A percentile compares a stretch with the other conserved stretches of the same genome.
These are phyloP conservation scores for Suillus lakei DNA, from an alignment of 768 basidiomycete genomes.

Conservation along the genomic window DNA sequence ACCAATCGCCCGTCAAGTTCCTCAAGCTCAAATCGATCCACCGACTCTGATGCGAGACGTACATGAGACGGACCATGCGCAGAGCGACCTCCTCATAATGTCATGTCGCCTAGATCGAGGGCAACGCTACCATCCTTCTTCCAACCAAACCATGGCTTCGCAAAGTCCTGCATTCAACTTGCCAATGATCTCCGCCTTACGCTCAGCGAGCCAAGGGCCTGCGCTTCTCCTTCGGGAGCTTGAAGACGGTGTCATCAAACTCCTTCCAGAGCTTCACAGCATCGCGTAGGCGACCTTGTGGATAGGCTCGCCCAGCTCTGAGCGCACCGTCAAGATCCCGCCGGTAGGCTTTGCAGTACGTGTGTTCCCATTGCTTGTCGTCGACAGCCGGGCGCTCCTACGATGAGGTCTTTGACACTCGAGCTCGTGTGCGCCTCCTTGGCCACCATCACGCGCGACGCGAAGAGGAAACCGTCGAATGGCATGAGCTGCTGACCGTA, in stretches of 20 bases:
- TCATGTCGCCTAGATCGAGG: conserved; percentile 93
- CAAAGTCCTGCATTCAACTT: conserved; percentile 96
- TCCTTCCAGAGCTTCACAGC: conserved; percentile 99
- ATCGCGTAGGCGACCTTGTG: conserved; percentile 98
- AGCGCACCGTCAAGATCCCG: conserved; percentile 94
- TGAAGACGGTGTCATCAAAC: conserved; percentile 97
- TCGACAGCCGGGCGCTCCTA: conserved; percentile 91
- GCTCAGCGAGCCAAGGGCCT: conserved; percentile 84
- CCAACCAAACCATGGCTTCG: conserved; percentile 96
- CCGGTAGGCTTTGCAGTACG: conserved; percentile 94
- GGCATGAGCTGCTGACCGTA: conserved; percentile 95
- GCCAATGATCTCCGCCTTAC: conserved; percentile 84
- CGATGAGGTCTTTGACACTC: conserved; percentile 95
- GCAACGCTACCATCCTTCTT: conserved; percentile 91
- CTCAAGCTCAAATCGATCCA: conserved; percentile 94
- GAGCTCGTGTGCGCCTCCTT: conserved; percentile 96
- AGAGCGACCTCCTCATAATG: conserved; percentile 95
- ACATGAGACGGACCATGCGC: conserved; percentile 94
- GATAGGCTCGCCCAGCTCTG: conserved; percentile 97
- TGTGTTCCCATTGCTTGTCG: conserved; percentile 92
- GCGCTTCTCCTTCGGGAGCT: conserved; percentile 95
- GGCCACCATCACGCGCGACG: conserved; percentile 97
- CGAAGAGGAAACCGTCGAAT: conserved; percentile 96
- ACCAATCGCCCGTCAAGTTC: conserved; percentile 96
- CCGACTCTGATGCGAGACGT: conserved; percentile 85